Base-by-base conservation (phyloP, 331 rosid genomes). In the Malus hybrid region DNA sequence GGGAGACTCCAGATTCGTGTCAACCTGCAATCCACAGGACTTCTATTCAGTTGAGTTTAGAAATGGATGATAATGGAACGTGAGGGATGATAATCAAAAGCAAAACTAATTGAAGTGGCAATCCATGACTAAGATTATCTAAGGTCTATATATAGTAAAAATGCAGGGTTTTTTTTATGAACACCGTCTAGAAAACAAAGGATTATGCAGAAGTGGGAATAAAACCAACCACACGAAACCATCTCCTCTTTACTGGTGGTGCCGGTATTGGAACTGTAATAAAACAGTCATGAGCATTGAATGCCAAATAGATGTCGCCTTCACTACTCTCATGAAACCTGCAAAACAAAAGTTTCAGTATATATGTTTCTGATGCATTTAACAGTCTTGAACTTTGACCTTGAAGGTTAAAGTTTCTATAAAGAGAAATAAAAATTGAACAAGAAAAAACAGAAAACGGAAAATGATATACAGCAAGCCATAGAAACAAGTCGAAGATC, bases 151-250 rank as follows among this genome's bases (percentile, higher is more conserved):
- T n/a, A 59, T 60, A 48, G 77, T n/a, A 77, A 46, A 75, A 16
- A 15, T 76, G 85, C 74, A 78, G 22, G 3, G 1, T 36, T 44
- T 44, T 61, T 74, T 64, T 32, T 29, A 65, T 44, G 62, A 79
- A 72, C 75, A 50, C n/a, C 55, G 68, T 24, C 50, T 27, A 50
- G 16, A 19, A 31, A 42, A 55, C 66, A 3, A 10, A 13, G 55
- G 44, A 29, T 8, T 31, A 46, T 59, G 27, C 10, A 66, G n/a
- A 63, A 64, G 66, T 60, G 67, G 74, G 75, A 12, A 57, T 44
- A 72, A 67, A 71, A 79, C 97, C 85, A 83, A 95, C 99, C 97
- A 95, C 97, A 29, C 99, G 96, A 83, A 83, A 85, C 99, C 99
- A 92, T n/a, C 71, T 84, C 78, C 86, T 86, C 61, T 80, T 80